phyloP scores from a whole-genome alignment of 163 green algal genomes.

The Scenedesmus sp. region DNA sequence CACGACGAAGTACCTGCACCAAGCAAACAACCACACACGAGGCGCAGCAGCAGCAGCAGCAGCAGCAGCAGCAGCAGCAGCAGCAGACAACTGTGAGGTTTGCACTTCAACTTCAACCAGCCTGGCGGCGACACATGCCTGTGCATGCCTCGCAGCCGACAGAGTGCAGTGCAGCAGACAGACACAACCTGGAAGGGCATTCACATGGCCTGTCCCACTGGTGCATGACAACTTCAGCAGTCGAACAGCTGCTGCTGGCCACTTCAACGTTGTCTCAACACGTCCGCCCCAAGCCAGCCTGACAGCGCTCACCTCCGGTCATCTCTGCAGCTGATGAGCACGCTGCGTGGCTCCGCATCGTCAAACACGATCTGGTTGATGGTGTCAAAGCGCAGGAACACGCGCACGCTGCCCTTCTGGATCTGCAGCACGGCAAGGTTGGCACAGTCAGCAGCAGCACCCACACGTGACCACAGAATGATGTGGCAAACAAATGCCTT shows the following conservation, averaged over 20 bases:
- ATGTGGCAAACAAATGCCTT: too few relatives aligned
- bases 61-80: neutral
- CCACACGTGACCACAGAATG: too few relatives aligned
- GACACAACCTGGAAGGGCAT: too few relatives aligned
- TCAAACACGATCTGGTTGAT: slow-evolving; percentile 68
- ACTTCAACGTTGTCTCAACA: too few relatives aligned
- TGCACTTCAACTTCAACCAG: too few relatives aligned
- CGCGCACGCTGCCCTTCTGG: slow-evolving; percentile 54
- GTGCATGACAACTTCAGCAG: too few relatives aligned
- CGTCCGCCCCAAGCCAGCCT: too few relatives aligned
- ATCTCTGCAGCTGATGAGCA: slow-evolving; percentile 62
- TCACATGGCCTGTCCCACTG: too few relatives aligned
- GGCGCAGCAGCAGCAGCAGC: slow-evolving; percentile 7
- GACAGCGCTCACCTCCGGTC: slow-evolving; percentile 53
- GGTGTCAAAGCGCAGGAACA: slow-evolving; percentile 54
- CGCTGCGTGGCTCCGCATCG: slow-evolving; percentile 61
- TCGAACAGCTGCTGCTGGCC: neutral
- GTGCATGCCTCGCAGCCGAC: too few relatives aligned
- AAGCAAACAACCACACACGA: neutral
- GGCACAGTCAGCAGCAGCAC: neutral
- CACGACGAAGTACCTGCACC: slow-evolving; percentile 61
- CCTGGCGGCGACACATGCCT: neutral
- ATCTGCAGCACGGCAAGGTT: slow-evolving; percentile 23
- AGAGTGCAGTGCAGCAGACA: too few relatives aligned
- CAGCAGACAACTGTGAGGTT: too few relatives aligned